Evolutionary conservation across 1,284 basidiomycete genomes (phyloP), one percentile per base, ranked within the genome.

Genomic region (Cryptococcus deneoformans): DNA sequence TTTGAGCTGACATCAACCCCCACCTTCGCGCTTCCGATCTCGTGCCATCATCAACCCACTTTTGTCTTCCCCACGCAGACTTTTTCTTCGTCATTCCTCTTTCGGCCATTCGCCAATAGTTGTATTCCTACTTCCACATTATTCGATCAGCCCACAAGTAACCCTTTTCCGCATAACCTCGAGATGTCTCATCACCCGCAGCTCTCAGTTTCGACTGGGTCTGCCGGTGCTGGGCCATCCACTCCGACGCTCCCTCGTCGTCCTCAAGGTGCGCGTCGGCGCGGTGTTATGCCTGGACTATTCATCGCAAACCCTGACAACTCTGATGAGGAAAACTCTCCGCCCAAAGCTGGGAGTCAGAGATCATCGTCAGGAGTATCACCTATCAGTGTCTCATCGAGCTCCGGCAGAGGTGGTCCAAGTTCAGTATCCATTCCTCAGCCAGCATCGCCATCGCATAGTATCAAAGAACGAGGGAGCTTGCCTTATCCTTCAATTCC

Each of bases 241-340:
- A 61, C 61, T 3, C 58, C 62, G 5, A 52, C 57, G 5, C 57
- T 57, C 20, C 43, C 49, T 20, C 58, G 70, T 8, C 60, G 67
- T 20, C 71, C 70, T 3, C 63, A 66, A 44, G 74, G 74, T 2
- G 71, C 71, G 5, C 55, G 74, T 35, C 54, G 63, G 14, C 50
- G 71, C 29, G 65, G 58, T 5, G 50, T 58, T 7, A 47, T 53
- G 14, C 66, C 68, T 3, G 69, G 70, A 10, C 60, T 70, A 24
- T 70, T 59, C 50, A 65, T 77, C 49, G 72, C 71, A 46, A 77
- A 77, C 57, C 73, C 72, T 2, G 72, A 77, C 56, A 69, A 71
- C 58, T 75, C 73, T 38, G 75, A 75, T 52, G 67, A 67, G 14
- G 73, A 75, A 3, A 52, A 52, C 8, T 58, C 60, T 29, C 59